phyloP scores from a whole-genome alignment of 176 grass and related monocot genomes.

The Oryza australiensis region DNA sequence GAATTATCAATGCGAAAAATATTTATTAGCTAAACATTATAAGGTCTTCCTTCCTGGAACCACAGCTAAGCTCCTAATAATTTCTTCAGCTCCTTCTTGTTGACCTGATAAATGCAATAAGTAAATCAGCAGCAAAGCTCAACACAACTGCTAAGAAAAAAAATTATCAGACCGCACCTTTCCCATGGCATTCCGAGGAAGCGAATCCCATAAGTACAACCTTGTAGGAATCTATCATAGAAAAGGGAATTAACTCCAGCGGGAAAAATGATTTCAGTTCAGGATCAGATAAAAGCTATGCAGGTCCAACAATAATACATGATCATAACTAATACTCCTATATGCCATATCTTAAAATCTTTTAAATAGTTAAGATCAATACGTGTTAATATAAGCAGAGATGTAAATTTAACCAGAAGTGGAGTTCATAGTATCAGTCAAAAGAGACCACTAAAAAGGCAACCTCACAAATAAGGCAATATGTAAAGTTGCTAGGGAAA shows the following conservation, averaged over 20 bases:
- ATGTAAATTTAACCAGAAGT: not conserved
- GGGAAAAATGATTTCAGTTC: not conserved
- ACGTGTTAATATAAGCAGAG: not conserved
- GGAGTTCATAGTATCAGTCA: not conserved
- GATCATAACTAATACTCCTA: not conserved
- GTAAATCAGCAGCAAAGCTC: not conserved
- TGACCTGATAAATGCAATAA: conserved; percentile 67
- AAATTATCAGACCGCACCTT: conserved; percentile 51
- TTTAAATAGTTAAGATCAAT: not conserved
- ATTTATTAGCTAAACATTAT: conserved; percentile 27
- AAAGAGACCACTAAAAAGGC: not conserved
- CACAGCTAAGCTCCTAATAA: conserved; percentile 46
- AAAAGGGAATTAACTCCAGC: not conserved
- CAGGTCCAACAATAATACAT: conserved; percentile 10
- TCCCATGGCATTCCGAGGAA: conserved; percentile 98
- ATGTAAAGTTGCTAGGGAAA: not conserved
- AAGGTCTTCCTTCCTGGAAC: not conserved
- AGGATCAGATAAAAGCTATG: not conserved
- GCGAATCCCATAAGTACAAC: conserved; percentile 81
- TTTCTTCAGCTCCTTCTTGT: conserved; percentile 92
- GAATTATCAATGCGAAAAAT: not conserved
- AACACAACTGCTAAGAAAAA: conserved; percentile 1
- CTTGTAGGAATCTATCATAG: conserved; percentile 62
- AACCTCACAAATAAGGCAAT: not conserved
- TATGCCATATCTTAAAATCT: conserved; percentile 7